phyloP scores from a whole-genome alignment of 2,329 filamentous ascomycete genomes.

The Microdochium trichocladiopsis region DNA sequence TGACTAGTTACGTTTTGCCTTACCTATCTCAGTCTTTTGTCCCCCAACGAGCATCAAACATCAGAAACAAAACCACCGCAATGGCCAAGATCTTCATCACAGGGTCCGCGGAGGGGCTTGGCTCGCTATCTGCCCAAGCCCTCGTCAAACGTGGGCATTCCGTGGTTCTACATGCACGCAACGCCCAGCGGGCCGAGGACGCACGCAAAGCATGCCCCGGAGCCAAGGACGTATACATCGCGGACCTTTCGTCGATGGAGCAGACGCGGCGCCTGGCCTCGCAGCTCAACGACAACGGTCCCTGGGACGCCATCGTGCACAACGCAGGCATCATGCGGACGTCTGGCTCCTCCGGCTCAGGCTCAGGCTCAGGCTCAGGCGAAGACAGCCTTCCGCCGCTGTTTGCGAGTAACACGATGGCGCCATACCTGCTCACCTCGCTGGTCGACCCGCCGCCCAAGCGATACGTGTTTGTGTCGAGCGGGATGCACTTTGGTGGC shows the following conservation, averaged over 20 bases:
- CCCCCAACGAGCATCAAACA: no score
- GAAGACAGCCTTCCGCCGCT: conserved; percentile 34
- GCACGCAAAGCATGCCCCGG: conserved; percentile 38
- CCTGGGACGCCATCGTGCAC: conserved; percentile 50
- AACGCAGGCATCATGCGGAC: conserved; percentile 46
- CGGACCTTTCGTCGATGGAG: conserved; percentile 42
- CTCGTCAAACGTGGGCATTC: conserved; percentile 44
- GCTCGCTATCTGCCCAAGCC: conserved; percentile 39
- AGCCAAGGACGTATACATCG: conserved; percentile 42
- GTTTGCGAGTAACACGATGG: conserved; percentile 49
- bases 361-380: conserved; percentile 8
- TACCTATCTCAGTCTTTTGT: no score
- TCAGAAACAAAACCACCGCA: conserved; percentile 3
- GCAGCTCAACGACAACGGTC: conserved; percentile 38
- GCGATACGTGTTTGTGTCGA: conserved; percentile 44
- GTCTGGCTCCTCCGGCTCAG: conserved; percentile 8
- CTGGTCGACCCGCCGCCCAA: conserved; percentile 37
- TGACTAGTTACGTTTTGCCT: no score
- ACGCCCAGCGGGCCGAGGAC: conserved; percentile 41
- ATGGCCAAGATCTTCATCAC: conserved; percentile 34
- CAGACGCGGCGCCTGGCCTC: conserved; percentile 43
- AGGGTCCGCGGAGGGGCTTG: conserved; percentile 50
- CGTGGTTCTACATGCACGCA: conserved; percentile 50
- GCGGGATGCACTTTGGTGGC: conserved; percentile 40
- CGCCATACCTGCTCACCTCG: conserved; percentile 48